Conservation (phyloP, 768 basidiomycete species). For the Mycena amicta region DNA sequence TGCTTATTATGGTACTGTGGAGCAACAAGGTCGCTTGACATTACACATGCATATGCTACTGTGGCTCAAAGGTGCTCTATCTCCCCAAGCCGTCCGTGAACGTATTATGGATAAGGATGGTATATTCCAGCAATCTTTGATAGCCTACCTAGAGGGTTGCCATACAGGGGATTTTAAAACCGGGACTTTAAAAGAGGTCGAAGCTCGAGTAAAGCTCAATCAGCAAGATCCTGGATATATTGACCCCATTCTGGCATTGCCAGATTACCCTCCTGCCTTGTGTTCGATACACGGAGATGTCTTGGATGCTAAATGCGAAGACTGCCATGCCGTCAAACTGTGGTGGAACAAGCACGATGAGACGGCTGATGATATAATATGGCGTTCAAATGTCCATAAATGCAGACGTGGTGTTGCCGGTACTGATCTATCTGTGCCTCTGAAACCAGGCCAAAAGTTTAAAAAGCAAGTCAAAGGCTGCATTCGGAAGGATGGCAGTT, state of each 20-base stretch:
- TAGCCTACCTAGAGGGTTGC: slow-evolving; percentile 21
- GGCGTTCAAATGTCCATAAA: neutral
- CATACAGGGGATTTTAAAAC: neutral
- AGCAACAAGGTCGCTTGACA: slow-evolving; percentile 33
- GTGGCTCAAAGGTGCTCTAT: slow-evolving; percentile 30
- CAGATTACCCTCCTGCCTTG: neutral
- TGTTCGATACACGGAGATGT: neutral
- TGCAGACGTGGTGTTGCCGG: neutral
- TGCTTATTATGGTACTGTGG: slow-evolving; percentile 35
- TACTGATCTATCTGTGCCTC: neutral
- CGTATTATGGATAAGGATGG: slow-evolving; percentile 24
- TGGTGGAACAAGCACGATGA: neutral
- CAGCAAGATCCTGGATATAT: neutral
- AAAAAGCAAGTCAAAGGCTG: neutral
- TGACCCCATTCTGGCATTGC: neutral
- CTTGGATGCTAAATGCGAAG: neutral
- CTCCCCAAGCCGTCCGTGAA: slow-evolving; percentile 36
- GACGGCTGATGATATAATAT: neutral
- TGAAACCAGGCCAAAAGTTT: neutral
- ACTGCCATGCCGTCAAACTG: neutral
- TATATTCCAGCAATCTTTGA: slow-evolving; percentile 23
- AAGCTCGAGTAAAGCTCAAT: neutral
- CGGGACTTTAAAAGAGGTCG: neutral
- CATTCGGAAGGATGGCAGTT: neutral
- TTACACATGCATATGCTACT: slow-evolving; percentile 34